Evolutionary conservation across 2,329 filamentous ascomycete genomes (phyloP), one percentile per base, ranked within the genome.

Genomic region (Penicillium expansum): DNA sequence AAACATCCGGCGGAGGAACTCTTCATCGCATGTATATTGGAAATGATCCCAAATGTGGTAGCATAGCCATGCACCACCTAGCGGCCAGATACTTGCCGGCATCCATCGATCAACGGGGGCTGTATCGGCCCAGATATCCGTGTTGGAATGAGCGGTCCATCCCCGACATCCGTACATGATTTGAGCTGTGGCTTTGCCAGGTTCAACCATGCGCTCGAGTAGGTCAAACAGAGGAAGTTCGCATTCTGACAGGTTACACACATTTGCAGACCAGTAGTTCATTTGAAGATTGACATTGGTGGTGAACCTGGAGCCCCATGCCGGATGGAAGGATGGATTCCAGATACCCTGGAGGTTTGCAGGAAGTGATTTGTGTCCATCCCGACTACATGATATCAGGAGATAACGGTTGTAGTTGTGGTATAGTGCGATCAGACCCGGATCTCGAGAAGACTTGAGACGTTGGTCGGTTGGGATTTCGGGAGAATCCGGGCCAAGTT

Each of bases 221-320:
- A 77, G 63, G 22, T 74, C 68, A 33, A 80, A 77, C 0, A 82
- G 54, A 0, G 79, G 77, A 1, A 69, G 52, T 18, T 78, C 73
- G 3, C 71, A 76, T 43, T 77, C 76, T 0, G 30, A 77, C 45
- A 81, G 76, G 0, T 82, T 73, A 0, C 81, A 83, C 51, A 82
- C 76, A 33, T 84, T 81, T 2, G 79, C 77, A 1, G 71, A 72
- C 83, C 83, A 86, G 60, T 86, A 80, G 58, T 85, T 86, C 83
- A 86, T 86, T 61, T 86, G 82, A 0, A 85, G 58, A 56, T 86
- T 86, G 63, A 86, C 83, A 58, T 86, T 83, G 41, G 78, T 74
- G 43, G 84, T 82, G 55, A 84, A 86, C 60, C 86, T 82, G 4
- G 74, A 79, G 11, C 78, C 77, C 83, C 83, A 84, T 1, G 79